Conservation (phyloP, 1,284 basidiomycete species). For the Ustilago curta region DNA sequence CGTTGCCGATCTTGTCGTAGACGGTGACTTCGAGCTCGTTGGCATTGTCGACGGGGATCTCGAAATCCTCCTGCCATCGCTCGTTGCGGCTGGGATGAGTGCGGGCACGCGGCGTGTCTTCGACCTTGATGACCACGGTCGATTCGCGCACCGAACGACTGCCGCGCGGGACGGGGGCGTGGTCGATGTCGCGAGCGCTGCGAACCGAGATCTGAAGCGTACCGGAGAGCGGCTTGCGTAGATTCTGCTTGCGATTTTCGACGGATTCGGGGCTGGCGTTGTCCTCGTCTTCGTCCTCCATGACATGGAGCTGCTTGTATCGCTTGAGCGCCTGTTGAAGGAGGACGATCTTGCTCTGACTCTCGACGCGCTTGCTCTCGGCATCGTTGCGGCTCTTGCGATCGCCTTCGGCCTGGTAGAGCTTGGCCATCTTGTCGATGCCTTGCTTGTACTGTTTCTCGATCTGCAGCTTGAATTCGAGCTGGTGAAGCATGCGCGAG, state of each 20-base stretch:
- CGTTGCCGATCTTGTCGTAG: slow-evolving; percentile 86
- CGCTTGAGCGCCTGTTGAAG: slow-evolving; percentile 90
- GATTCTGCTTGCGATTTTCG: slow-evolving; percentile 86
- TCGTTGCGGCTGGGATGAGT: slow-evolving; percentile 94
- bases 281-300: slow-evolving; percentile 85
- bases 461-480: slow-evolving; percentile 98
- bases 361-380: slow-evolving; percentile 91
- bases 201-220: slow-evolving; percentile 89
- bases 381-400: slow-evolving; percentile 80
- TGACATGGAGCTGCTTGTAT: slow-evolving; percentile 94
- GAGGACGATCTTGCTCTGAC: slow-evolving; percentile 94
- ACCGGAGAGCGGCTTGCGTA: slow-evolving; percentile 92
- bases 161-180: slow-evolving; percentile 78
- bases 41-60: slow-evolving; percentile 95
- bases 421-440: slow-evolving; percentile 93
- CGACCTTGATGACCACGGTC: slow-evolving; percentile 92
- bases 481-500: slow-evolving; percentile 95
- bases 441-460: slow-evolving; percentile 98
- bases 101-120: slow-evolving; percentile 90
- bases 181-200: slow-evolving; percentile 92
- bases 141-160: slow-evolving; percentile 76
- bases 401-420: slow-evolving; percentile 94
- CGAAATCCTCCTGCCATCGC: slow-evolving; percentile 97
- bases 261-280: slow-evolving; percentile 72
- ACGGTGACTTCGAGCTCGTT: slow-evolving; percentile 98